These are phyloP conservation scores for Cryptococcus amylolentus DNA, from an alignment of 1,284 basidiomycete species.

Conservation along the genomic window DNA sequence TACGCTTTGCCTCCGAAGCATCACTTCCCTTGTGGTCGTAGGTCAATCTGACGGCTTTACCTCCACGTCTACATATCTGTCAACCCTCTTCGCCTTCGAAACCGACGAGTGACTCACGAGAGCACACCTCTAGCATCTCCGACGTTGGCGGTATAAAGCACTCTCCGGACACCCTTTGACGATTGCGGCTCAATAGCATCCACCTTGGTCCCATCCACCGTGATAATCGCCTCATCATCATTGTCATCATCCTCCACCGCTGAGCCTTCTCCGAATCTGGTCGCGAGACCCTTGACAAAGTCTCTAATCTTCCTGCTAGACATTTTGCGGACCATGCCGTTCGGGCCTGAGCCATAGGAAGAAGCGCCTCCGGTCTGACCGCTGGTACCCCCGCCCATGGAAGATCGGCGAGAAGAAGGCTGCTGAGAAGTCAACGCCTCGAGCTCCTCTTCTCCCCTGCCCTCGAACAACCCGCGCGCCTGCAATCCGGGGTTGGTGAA, in stretches of 20 bases:
- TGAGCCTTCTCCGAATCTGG: conserved; percentile 20
- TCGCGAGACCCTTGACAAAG: conserved; percentile 46
- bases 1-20: conserved; percentile 93
- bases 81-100: neutral
- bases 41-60: conserved; percentile 86
- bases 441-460: conserved; percentile 47
- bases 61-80: conserved; percentile 59
- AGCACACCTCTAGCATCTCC: conserved; percentile 58
- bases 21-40: conserved; percentile 99
- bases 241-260: conserved; percentile 24
- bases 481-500: conserved; percentile 41
- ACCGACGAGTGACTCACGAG: conserved; percentile 27
- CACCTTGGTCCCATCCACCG: conserved; percentile 34
- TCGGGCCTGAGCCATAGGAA: conserved; percentile 1
- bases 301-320: conserved; percentile 43
- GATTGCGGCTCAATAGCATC: conserved; percentile 45
- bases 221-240: conserved; percentile 15
- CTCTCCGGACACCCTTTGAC: conserved; percentile 56
- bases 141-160: conserved; percentile 94
- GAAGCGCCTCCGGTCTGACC: conserved; percentile 23
- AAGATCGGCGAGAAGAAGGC: conserved; percentile 20
- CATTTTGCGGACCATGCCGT: conserved; percentile 25
- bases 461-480: conserved; percentile 42
- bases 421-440: conserved; percentile 35
- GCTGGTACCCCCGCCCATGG: conserved; percentile 28